phyloP scores from a whole-genome alignment of 495 filamentous ascomycete genomes.

The Friedmanniomyces simplex region DNA sequence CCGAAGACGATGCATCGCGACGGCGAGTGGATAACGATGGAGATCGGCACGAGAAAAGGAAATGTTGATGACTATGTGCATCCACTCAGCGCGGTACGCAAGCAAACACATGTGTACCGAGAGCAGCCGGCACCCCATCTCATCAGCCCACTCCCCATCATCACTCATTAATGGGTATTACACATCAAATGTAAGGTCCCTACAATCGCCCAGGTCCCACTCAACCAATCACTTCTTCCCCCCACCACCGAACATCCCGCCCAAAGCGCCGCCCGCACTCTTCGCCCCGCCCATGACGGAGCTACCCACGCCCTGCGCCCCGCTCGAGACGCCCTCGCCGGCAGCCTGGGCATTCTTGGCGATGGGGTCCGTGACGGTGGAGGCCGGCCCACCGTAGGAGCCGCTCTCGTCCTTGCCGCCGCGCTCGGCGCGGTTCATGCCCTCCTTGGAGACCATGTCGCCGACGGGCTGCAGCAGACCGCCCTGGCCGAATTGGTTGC shows the following conservation, averaged over 20 bases:
- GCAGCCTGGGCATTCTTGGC: constrained; percentile 17
- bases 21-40: too few species aligned
- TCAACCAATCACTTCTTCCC: constrained; percentile 10
- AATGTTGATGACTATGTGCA: too few species aligned
- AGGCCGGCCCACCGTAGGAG: constrained; percentile 29
- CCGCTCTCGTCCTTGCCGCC: constrained; percentile 51
- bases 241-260: constrained; percentile 24
- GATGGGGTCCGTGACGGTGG: constrained; percentile 15
- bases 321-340: constrained; percentile 5
- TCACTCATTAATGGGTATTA: neutral
- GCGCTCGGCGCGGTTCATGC: constrained; percentile 52
- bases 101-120: too few species aligned
- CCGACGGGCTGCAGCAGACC: constrained; percentile 52
- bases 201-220: neutral
- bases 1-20: too few species aligned
- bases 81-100: too few species aligned
- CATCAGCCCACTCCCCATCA: neutral
- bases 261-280: constrained; percentile 31
- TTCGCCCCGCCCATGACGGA: constrained; percentile 18
- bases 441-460: constrained; percentile 49
- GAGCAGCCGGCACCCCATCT: too few species aligned
- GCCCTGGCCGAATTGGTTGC: constrained; percentile 52
- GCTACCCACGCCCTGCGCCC: constrained; percentile 12
- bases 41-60: too few species aligned
- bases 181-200: neutral